Percentiles rank a stretch among this genome's conserved stretches.
These are phyloP conservation scores for Leishmania lainsoni DNA, from an alignment of 208 protist species.

Conservation along the genomic window DNA sequence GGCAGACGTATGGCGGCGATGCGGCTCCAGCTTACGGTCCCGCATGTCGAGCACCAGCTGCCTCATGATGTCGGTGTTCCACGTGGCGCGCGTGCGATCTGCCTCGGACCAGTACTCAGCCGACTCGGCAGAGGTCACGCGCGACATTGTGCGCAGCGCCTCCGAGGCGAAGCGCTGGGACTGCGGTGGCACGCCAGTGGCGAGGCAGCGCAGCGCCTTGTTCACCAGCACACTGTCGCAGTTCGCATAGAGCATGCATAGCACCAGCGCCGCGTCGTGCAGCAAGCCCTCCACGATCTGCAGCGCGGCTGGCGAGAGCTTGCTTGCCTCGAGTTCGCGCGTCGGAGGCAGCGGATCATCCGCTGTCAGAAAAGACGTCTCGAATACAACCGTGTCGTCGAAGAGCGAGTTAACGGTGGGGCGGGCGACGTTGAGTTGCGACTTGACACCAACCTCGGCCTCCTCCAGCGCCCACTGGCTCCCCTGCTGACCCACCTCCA, in stretches of 20 bases:
- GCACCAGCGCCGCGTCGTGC: slow-evolving; percentile 82
- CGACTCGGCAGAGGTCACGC: slow-evolving; percentile 64
- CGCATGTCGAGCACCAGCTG: slow-evolving; percentile 83
- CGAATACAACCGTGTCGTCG: slow-evolving; percentile 70
- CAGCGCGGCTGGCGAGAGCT: slow-evolving; percentile 29
- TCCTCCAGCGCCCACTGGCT: slow-evolving; percentile 68
- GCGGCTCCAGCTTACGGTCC: slow-evolving; percentile 60
- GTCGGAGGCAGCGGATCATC: slow-evolving; percentile 54
- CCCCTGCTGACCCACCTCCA: slow-evolving; percentile 41
- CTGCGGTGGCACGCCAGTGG: slow-evolving; percentile 44
- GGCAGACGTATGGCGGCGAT: slow-evolving; percentile 15
- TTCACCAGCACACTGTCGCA: slow-evolving; percentile 70
- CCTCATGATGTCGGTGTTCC: slow-evolving; percentile 81
- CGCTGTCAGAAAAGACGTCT: slow-evolving; percentile 43
- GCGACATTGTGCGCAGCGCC: slow-evolving; percentile 81
- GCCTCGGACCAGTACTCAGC: slow-evolving; percentile 70
- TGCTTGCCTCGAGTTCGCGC: slow-evolving; percentile 25
- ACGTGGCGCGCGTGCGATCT: slow-evolving; percentile 70
- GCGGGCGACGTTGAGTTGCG: slow-evolving; percentile 68
- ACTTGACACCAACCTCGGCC: slow-evolving; percentile 77
- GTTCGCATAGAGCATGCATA: slow-evolving; percentile 68
- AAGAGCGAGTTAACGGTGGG: slow-evolving; percentile 84
- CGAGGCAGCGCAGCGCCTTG: slow-evolving; percentile 51
- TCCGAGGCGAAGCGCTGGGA: slow-evolving; percentile 78
- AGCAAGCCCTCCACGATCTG: slow-evolving; percentile 63